phyloP scores from a whole-genome alignment of 176 grass and related monocot genomes.

The Oryza nivara region DNA sequence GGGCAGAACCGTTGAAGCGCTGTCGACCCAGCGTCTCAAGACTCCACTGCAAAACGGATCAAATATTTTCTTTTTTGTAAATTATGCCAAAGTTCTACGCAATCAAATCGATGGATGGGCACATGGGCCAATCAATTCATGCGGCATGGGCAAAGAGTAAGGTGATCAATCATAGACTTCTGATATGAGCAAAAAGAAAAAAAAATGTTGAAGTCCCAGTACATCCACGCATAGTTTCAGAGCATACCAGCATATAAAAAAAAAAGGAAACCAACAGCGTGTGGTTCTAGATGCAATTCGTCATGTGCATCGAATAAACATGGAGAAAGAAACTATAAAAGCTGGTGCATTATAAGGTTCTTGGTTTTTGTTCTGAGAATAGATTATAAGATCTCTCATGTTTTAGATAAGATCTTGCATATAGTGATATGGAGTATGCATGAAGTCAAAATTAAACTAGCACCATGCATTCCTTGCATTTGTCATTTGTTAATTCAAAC shows the following conservation, averaged over 20 bases:
- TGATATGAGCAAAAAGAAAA: not conserved
- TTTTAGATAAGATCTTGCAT: not conserved
- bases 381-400: not conserved
- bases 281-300: not conserved
- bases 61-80: not conserved
- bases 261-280: not conserved
- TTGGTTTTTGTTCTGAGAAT: not conserved
- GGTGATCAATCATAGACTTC: conserved; percentile 31
- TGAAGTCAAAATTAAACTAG: conserved; percentile 6
- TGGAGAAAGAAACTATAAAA: not conserved
- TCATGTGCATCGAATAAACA: conserved; percentile 17
- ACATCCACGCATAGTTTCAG: not conserved
- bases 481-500: not conserved
- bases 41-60: conserved; percentile 44
- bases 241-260: not conserved
- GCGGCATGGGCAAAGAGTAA: conserved; percentile 24
- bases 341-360: not conserved
- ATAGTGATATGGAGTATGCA: not conserved
- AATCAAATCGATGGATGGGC: not conserved
- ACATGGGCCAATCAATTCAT: conserved; percentile 36
- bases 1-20: conserved; percentile 58
- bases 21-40: conserved; percentile 56
- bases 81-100: not conserved
- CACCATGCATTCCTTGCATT: conserved; percentile 29
- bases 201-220: not conserved